Conservation (phyloP, 1,284 basidiomycete genomes). For the Rhizoctonia solani region DNA sequence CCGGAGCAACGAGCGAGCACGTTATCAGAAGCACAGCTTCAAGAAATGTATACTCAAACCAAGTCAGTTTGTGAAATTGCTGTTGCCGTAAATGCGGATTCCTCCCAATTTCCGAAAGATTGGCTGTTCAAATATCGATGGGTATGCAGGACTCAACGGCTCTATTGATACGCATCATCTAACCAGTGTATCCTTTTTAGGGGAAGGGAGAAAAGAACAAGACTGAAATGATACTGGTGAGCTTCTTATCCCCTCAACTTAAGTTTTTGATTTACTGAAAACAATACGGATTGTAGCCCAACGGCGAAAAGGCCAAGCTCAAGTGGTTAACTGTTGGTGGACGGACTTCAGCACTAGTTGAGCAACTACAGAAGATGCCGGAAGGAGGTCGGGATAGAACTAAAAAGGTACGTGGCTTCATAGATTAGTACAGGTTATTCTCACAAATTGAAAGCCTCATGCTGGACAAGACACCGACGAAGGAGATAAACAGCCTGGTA, state of each 20-base stretch:
- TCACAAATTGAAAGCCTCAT: not conserved
- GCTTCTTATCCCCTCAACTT: slow-evolving; percentile 43
- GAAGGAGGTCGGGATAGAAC: not conserved
- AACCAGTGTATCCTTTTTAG: slow-evolving; percentile 47
- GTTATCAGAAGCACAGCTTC: slow-evolving; percentile 57
- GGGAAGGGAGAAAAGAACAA: slow-evolving; percentile 71
- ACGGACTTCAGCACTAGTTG: slow-evolving; percentile 75
- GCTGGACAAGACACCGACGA: not conserved
- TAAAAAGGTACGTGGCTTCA: slow-evolving; percentile 10
- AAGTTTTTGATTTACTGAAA: slow-evolving; percentile 14
- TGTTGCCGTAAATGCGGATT: slow-evolving; percentile 74
- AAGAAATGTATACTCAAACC: slow-evolving; percentile 61
- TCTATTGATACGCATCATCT: too few relatives aligned
- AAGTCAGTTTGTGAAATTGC: slow-evolving; percentile 64
- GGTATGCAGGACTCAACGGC: too few relatives aligned
- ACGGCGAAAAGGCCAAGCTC: slow-evolving; percentile 71
- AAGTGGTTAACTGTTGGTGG: slow-evolving; percentile 81
- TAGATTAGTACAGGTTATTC: not conserved
- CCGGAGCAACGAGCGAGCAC: slow-evolving; percentile 71
- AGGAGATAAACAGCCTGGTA: not conserved
- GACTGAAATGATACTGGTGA: slow-evolving; percentile 52
- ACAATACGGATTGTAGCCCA: slow-evolving; percentile 55
- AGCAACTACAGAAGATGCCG: slow-evolving; percentile 58
- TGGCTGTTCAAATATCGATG: slow-evolving; percentile 77
- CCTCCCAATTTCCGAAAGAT: slow-evolving; percentile 65